These are phyloP conservation scores for Fusarium fracticaudum DNA, from an alignment of 2,329 filamentous ascomycete species.

Conservation along the genomic window DNA sequence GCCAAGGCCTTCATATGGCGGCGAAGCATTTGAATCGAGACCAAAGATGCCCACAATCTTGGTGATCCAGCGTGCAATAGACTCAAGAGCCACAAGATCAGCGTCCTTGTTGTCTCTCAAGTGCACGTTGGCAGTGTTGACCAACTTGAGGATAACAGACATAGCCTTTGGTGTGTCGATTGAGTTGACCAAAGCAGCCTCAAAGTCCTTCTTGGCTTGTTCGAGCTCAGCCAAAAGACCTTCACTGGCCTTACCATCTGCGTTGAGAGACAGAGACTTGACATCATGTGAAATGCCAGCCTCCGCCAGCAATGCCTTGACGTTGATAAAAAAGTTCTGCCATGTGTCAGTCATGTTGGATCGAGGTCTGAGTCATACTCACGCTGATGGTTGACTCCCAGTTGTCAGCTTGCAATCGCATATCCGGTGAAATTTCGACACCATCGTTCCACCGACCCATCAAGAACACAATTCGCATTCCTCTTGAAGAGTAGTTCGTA, in stretches of 20 bases:
- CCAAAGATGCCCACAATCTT: conserved; percentile 87
- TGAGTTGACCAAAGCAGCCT: conserved; percentile 77
- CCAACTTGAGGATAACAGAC: conserved; percentile 78
- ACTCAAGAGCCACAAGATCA: conserved; percentile 60
- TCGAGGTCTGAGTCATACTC: conserved; percentile 39
- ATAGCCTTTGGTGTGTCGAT: conserved; percentile 88
- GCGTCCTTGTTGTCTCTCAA: conserved; percentile 58
- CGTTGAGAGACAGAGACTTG: conserved; percentile 51
- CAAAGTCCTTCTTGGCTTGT: conserved; percentile 64
- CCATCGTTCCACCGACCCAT: conserved; percentile 91
- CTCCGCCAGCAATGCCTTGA: conserved; percentile 63
- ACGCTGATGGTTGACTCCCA: conserved; percentile 84
- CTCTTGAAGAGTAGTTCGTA: conserved; percentile 77
- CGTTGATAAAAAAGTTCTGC: conserved; percentile 68
- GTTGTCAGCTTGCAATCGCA: conserved; percentile 75
- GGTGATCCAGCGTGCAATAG: conserved; percentile 81
- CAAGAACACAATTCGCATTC: conserved; percentile 86
- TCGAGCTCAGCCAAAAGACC: conserved; percentile 56
- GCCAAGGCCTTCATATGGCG: conserved; percentile 66
- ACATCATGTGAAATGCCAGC: conserved; percentile 49
- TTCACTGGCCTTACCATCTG: conserved; percentile 43
- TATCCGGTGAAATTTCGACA: conserved; percentile 87
- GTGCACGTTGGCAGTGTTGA: conserved; percentile 78
- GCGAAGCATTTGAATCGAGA: conserved; percentile 70
- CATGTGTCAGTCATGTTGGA: conserved; percentile 24